Base-by-base conservation (phyloP, 768 basidiomycete genomes). In the Lactarius psammicola region DNA sequence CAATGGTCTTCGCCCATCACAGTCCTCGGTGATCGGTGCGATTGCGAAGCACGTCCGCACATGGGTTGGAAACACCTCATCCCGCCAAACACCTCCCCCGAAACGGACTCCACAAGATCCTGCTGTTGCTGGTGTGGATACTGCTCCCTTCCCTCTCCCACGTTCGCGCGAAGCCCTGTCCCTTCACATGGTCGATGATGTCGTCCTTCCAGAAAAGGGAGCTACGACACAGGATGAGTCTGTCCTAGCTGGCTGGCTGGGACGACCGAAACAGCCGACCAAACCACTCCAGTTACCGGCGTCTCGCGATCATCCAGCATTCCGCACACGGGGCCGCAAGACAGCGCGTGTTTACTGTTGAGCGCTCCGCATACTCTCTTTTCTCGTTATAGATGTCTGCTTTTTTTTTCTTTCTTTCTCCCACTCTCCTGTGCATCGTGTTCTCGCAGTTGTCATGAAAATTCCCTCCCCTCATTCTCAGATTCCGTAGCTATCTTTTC, bases 261-360 rank as follows among this genome's bases (percentile, higher is more conserved):
- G 63, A n/a, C 56, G 57, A 10, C 23, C 62, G 9, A 66, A 66
- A 28, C 40, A 54, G 17, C 57, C 51, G 1, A 20, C 26, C 6
- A 63, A 49, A 30, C 62, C 56, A 38, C 59, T 38, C 31, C 56
- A 58, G 26, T 56, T 53, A 9, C 60, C 40, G 4, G 66, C 60
- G 44, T 60, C 38, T 7, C 70, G 69, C 34, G 72, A 74, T 13
- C 75, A 75, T 59, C 77, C 77, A 33, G 79, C 79, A 38, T 79
- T 74, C 75, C 78, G 73, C 67, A 68, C 78, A 44, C 80, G 81
- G 61, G 82, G 81, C 11, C 79, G 82, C 62, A 78, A 76, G 71
- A 64, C 75, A 28, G 76, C 77, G n/a, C 78, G 81, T 26, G 68
- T 64, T 3, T 57, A 73, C 63, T 71, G 72, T 28, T 75, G 74